Percentiles rank a stretch among this genome's conserved stretches.
These are phyloP conservation scores for Tylopilus orsonianus DNA, from an alignment of 1,284 basidiomycete species.

Conservation along the genomic window DNA sequence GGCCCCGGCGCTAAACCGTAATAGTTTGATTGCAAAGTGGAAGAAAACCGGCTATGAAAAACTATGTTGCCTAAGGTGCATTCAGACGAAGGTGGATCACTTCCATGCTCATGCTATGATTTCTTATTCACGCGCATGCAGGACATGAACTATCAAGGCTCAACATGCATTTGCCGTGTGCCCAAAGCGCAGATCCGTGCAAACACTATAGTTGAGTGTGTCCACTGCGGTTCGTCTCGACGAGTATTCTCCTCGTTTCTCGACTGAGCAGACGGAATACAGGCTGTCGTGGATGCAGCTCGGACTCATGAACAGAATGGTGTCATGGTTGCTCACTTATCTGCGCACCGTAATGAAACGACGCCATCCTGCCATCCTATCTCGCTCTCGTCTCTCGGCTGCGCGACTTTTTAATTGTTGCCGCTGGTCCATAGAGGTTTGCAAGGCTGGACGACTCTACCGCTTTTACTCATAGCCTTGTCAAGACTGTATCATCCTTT, in stretches of 20 bases:
- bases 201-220: slow-evolving; percentile 95
- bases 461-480: background rate
- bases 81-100: slow-evolving; percentile 80
- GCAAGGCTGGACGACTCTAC: too few species aligned
- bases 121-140: slow-evolving; percentile 34
- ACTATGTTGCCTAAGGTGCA: slow-evolving; percentile 95
- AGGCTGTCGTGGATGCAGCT: slow-evolving; percentile 84
- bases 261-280: slow-evolving; percentile 7
- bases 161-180: slow-evolving; percentile 98
- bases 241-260: slow-evolving; percentile 6
- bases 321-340: background rate
- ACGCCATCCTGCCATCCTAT: background rate
- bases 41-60: slow-evolving; percentile 99
- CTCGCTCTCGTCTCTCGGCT: background rate
- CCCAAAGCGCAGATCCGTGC: slow-evolving; percentile 91
- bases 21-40: slow-evolving; percentile 97
- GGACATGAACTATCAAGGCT: slow-evolving; percentile 99
- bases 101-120: slow-evolving; percentile 9
- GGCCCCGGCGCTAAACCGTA: slow-evolving; percentile 9
- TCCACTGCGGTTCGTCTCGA: slow-evolving; percentile 83
- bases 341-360: background rate
- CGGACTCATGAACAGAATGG: slow-evolving; percentile 71
- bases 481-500: background rate
- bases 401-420: background rate
- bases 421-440: background rate